Base-by-base conservation (phyloP, 306 rosid genomes). In the Cucumis hystrix region DNA sequence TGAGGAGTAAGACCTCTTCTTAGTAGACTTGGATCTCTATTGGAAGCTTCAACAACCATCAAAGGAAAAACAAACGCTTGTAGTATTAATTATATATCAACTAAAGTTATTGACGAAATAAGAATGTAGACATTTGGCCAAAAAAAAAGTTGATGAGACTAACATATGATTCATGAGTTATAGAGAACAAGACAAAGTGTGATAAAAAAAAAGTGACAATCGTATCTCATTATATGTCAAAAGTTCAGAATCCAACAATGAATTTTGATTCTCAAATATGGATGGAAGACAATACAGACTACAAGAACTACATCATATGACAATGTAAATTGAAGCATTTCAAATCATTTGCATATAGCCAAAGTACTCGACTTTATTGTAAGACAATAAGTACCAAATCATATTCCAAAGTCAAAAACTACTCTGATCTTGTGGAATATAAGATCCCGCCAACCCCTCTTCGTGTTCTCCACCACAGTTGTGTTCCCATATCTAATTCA, bases 381-480 rank as follows among this genome's bases (percentile, higher is more conserved):
- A 65, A 37, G 23, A 10, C 2, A n/a, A 39, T 69, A 69, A n/a
- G 57, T 69, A 69, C 20, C 37, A 39, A 30, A 62, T 91, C 83
- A 94, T 54, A 95, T 87, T 78, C 99, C 97, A 76, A 95, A 95
- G 61, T 97, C 93, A 82, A 95, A 95, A 58, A 89, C 99, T 2
- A 97, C 99, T 54, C 97, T 87, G 56, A 95, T 92, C 93, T 90
- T 92, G 76, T 92, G 95, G 88, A 95, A 95, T 10, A 95, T 92
- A 30, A 87, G 97, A 81, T 95, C 99, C 87, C 97, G 84, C 98
- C 98, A 95, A 54, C 98, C 98, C 77, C 97, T 89, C 81, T 95
- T 97, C 0, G 98, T 95, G 81, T 95, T 95, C 93, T 95, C 98
- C 83, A 86, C 96, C 83, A 95, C 97, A 41, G 97, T 95, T 7